Evolutionary conservation across 345 rosid species (phyloP).

Genomic region (Dipteronia sinensis): DNA sequence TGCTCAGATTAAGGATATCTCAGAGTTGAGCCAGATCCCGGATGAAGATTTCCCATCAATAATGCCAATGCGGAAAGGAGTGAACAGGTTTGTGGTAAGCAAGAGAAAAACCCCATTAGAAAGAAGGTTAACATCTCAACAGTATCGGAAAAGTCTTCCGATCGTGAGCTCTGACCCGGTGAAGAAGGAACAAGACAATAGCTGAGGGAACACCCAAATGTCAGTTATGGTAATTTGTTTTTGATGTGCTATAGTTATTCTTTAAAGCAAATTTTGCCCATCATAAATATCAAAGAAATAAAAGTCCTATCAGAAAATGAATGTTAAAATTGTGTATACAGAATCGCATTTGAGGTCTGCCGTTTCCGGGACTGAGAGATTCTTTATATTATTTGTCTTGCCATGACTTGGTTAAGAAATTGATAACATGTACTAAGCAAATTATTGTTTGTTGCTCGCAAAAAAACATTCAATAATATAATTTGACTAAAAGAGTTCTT

Average conservation of each 20-base stretch:
- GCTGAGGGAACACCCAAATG: slow-evolving; percentile 16
- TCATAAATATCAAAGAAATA: not conserved
- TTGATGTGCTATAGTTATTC: not conserved
- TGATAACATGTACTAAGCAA: too few relatives aligned
- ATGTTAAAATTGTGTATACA: not conserved
- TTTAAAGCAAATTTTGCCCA: not conserved
- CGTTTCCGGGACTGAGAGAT: not conserved
- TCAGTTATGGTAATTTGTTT: not conserved
- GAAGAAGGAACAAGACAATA: slow-evolving; percentile 39
- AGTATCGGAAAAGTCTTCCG: slow-evolving; percentile 65
- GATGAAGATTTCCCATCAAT: slow-evolving; percentile 98
- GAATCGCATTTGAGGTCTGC: not conserved
- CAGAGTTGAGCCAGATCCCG: slow-evolving; percentile 95
- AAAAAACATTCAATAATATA: too few relatives aligned
- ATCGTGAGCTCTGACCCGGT: slow-evolving; percentile 48
- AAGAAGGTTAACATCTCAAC: slow-evolving; percentile 87
- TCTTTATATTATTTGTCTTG: not conserved
- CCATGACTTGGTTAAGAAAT: too few relatives aligned
- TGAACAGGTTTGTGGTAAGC: slow-evolving; percentile 94
- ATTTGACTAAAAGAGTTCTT: too few relatives aligned
- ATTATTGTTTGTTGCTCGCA: too few relatives aligned
- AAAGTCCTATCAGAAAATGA: not conserved
- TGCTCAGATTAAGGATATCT: slow-evolving; percentile 92
- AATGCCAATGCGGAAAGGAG: slow-evolving; percentile 99
- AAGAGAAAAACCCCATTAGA: slow-evolving; percentile 90